These are phyloP conservation scores for Candida chilensis DNA, from an alignment of 805 yeast genomes.

Conservation along the genomic window DNA sequence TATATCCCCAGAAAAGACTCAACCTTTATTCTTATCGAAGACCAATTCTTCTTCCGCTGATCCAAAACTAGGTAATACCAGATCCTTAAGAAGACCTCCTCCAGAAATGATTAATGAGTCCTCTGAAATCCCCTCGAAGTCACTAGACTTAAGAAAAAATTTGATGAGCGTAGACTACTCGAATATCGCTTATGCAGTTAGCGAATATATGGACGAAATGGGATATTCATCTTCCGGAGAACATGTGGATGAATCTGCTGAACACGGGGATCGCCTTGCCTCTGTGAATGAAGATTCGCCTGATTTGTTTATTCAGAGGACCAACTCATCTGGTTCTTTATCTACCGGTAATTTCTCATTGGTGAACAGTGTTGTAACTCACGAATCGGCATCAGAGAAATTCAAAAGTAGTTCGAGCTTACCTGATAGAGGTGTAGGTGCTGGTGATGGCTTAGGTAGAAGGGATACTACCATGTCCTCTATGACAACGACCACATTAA, in stretches of 20 bases:
- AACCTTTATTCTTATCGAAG: constrained; percentile 1
- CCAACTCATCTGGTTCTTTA: constrained; percentile 7
- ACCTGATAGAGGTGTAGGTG: constrained; percentile 1
- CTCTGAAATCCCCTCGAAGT: not conserved
- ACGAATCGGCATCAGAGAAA: not conserved
- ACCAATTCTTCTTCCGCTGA: not conserved
- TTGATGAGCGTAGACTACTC: constrained; percentile 17
- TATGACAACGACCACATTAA: constrained; percentile 12
- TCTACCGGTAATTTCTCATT: constrained; percentile 10
- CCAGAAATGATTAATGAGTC: constrained; percentile 4
- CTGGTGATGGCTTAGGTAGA: not conserved
- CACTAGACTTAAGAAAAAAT: constrained; percentile 5
- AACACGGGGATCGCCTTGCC: not conserved
- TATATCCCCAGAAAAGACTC: not conserved
- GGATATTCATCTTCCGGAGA: constrained; percentile 1
- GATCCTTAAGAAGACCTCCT: constrained; percentile 28
- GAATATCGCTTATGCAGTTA: constrained; percentile 20
- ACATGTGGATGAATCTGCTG: not conserved
- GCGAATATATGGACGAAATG: constrained; percentile 15
- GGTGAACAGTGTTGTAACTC: constrained; percentile 3
- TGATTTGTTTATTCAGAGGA: constrained; percentile 5
- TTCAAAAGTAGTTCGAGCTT: not conserved
- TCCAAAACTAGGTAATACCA: not conserved
- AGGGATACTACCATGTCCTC: constrained; percentile 6
- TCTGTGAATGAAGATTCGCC: not conserved